Evolutionary conservation across 805 yeast genomes (phyloP), one percentile per base, ranked within the genome.

Genomic region (Henningerozyma blattae): DNA sequence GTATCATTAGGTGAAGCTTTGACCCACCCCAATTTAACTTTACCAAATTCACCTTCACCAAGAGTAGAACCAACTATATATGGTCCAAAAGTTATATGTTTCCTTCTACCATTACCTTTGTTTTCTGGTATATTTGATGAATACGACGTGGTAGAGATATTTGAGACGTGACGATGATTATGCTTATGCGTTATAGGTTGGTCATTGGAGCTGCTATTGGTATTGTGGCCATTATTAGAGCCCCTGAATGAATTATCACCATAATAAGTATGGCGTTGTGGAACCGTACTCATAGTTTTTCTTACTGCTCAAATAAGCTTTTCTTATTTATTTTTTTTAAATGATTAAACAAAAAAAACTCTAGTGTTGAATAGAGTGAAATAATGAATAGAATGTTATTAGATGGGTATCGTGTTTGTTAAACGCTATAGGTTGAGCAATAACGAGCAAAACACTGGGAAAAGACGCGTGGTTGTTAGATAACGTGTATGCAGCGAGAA

Each of bases 11-110:
- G 62, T 15, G 85, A 86, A 47, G 77, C 86, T 54, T 82, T 83
- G 39, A 94, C 68, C 96, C 96, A 89, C 12, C 96, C 97, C 16
- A 91, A 65, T 55, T 89, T 91, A 38, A 91, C 98, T 58, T 91
- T 89, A 38, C 98, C 98, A 58, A 91, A 91, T 54, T 91, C 98
- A 32, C 98, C 98, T 60, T 91, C 95, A 22, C 98, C 98, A 12
- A 91, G 62, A 1, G 98, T 89, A 12, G 94, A 77, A 3, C 97
- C 98, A 6, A 91, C 67, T 16, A 83, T 72, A 50, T 87, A 91
- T 12, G 83, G 76, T 18, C 98, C 98, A 54, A 91, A 87, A 27
- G 94, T 70, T 15, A 80, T 77, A 51, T 80, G 86, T 42, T 80
- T 65, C 41, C 71, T 74, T 3, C 60, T 41, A 10, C 30, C n/a